phyloP scores from a whole-genome alignment of 2,329 filamentous ascomycete genomes.

The Pseudocercospora pini-densiflorae region DNA sequence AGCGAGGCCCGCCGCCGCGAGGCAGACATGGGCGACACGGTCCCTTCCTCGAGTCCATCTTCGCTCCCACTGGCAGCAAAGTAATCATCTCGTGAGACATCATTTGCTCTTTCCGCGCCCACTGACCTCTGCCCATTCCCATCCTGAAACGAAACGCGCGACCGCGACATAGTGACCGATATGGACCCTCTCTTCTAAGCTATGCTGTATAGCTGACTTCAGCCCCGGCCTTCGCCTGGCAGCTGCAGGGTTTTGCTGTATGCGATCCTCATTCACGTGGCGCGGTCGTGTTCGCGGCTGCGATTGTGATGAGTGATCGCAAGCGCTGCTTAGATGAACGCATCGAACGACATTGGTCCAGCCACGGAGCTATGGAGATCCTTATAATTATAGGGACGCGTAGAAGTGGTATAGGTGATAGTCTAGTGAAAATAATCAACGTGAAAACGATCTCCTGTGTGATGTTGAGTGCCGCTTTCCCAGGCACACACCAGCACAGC shows the following conservation, averaged over 20 bases:
- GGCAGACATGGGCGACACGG: constrained; percentile 22
- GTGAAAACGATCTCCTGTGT: no score
- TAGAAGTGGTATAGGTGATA: neutral
- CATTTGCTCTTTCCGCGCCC: neutral
- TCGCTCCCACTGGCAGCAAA: constrained; percentile 36
- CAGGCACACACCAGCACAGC: no score
- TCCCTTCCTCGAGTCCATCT: constrained; percentile 26
- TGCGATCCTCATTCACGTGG: neutral
- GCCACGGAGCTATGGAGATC: neutral
- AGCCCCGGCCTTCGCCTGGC: neutral
- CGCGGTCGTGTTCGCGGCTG: neutral
- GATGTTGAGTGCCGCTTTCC: no score
- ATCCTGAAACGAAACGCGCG: constrained; percentile 1
- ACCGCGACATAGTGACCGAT: constrained; percentile 1
- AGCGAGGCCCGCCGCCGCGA: constrained; percentile 35
- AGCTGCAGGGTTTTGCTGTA: neutral
- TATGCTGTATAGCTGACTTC: neutral
- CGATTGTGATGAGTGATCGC: neutral
- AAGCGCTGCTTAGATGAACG: neutral
- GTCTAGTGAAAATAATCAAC: no score
- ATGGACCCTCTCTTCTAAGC: neutral
- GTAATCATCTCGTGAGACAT: constrained; percentile 30
- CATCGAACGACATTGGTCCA: neutral
- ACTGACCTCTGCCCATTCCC: neutral
- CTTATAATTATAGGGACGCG: neutral